A percentile compares a stretch with the other conserved stretches of the same genome.
Evolutionary conservation across 2,329 filamentous ascomycete species (phyloP).

Genomic region (Tolypocladium sp.): DNA sequence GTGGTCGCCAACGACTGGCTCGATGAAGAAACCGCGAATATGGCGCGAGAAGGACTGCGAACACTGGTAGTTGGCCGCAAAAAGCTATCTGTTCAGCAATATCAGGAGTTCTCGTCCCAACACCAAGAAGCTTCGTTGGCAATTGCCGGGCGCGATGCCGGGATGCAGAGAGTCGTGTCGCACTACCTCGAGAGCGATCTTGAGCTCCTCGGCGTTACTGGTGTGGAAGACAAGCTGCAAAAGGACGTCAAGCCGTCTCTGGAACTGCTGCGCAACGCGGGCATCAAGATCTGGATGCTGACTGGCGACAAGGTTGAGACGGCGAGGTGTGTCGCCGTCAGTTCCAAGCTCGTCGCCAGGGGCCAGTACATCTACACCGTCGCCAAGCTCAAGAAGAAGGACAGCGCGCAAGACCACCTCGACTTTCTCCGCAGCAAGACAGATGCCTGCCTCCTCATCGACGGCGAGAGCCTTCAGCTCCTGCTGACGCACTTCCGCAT

Average conservation of each 20-base stretch:
- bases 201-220: constrained; percentile 92
- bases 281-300: constrained; percentile 99
- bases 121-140: constrained; percentile 75
- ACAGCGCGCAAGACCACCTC: constrained; percentile 77
- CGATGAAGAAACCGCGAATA: constrained; percentile 98
- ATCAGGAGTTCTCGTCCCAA: constrained; percentile 65
- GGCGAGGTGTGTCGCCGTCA: constrained; percentile 89
- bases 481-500: constrained; percentile 75
- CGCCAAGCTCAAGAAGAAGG: constrained; percentile 72
- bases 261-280: constrained; percentile 89
- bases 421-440: constrained; percentile 83
- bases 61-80: constrained; percentile 95
- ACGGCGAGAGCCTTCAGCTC: constrained; percentile 80
- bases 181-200: constrained; percentile 79
- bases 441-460: constrained; percentile 81
- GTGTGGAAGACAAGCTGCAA: constrained; percentile 95
- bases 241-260: constrained; percentile 91
- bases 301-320: constrained; percentile 98
- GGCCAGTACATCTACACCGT: constrained; percentile 96
- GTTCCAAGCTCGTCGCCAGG: constrained; percentile 83
- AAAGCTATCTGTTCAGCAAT: constrained; percentile 67
- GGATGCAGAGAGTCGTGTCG: constrained; percentile 71
- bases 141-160: constrained; percentile 69
- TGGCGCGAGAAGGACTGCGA: constrained; percentile 91
- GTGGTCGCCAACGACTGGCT: constrained; percentile 97